A percentile compares a stretch with the other conserved stretches of the same genome.
These are phyloP conservation scores for barrel medic (Medicago truncatula) DNA, from an alignment of 306 rosid species.

Conservation along the genomic window DNA sequence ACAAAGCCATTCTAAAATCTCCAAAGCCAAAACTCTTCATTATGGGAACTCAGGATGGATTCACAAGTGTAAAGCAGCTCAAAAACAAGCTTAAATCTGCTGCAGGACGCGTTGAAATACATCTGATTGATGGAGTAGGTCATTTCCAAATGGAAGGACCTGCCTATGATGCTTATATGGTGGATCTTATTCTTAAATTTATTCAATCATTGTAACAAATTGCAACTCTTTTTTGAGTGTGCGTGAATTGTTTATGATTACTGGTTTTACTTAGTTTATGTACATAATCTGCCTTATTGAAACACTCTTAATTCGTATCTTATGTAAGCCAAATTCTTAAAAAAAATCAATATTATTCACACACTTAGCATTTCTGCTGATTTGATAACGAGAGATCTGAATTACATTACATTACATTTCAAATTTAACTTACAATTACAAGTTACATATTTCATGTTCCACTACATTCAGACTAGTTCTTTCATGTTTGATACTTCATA, in stretches of 20 bases:
- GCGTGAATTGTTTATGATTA: background rate
- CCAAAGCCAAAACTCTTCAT: slow-evolving; percentile 84
- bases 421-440: background rate
- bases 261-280: background rate
- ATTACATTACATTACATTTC: background rate
- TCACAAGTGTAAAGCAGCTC: slow-evolving; percentile 83
- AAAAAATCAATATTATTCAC: no score
- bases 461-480: background rate
- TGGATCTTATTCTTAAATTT: slow-evolving; percentile 65
- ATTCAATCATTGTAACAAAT: slow-evolving; percentile 56
- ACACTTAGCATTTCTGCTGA: background rate
- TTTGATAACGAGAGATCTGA: background rate
- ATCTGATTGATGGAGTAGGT: slow-evolving; percentile 77
- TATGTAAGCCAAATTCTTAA: background rate
- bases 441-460: background rate
- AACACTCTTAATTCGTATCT: background rate
- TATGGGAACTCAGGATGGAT: slow-evolving; percentile 92
- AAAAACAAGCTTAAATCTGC: slow-evolving; percentile 75
- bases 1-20: slow-evolving; percentile 69
- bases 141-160: slow-evolving; percentile 98
- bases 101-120: slow-evolving; percentile 65
- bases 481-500: background rate
- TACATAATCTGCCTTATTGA: background rate
- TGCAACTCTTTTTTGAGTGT: slow-evolving; percentile 13
- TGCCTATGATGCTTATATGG: slow-evolving; percentile 76